phyloP scores from a whole-genome alignment of 495 filamentous ascomycete species.

The Annulohypoxylon nitens region DNA sequence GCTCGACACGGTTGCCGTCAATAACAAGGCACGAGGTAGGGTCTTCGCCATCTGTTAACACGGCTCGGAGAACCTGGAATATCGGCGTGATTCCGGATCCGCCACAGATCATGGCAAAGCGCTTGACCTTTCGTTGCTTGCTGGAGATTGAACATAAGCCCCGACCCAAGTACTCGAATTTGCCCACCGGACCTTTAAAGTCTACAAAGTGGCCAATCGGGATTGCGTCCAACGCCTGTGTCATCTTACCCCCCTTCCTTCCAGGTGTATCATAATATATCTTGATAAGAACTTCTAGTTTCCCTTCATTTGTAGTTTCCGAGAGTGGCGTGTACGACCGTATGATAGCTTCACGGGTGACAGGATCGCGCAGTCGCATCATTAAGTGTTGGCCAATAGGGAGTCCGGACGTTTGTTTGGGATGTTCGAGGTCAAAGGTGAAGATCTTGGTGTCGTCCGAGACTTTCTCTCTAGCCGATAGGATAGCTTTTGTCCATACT shows the following conservation, averaged over 20 bases:
- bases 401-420: conserved; percentile 78
- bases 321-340: conserved; percentile 92
- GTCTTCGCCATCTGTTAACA: conserved; percentile 66
- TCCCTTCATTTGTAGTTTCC: conserved; percentile 69
- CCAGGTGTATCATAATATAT: conserved; percentile 77
- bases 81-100: conserved; percentile 94
- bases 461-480: conserved; percentile 73
- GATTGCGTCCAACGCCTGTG: conserved; percentile 79
- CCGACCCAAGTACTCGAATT: conserved; percentile 82
- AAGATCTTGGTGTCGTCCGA: conserved; percentile 90
- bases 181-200: conserved; percentile 92
- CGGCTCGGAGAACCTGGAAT: conserved; percentile 86
- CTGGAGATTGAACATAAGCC: conserved; percentile 75
- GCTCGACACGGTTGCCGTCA: conserved; percentile 81
- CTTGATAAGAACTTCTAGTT: conserved; percentile 83
- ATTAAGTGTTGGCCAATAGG: conserved; percentile 92
- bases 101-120: conserved; percentile 90
- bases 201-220: conserved; percentile 78
- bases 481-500: conserved; percentile 76
- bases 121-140: conserved; percentile 68
- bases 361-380: conserved; percentile 81
- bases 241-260: conserved; percentile 85
- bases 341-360: conserved; percentile 78
- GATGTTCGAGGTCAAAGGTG: conserved; percentile 81
- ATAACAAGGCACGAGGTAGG: conserved; percentile 74